Base-by-base conservation (phyloP, 179 eudicot genomes). In the Heliamphora pulchella region DNA sequence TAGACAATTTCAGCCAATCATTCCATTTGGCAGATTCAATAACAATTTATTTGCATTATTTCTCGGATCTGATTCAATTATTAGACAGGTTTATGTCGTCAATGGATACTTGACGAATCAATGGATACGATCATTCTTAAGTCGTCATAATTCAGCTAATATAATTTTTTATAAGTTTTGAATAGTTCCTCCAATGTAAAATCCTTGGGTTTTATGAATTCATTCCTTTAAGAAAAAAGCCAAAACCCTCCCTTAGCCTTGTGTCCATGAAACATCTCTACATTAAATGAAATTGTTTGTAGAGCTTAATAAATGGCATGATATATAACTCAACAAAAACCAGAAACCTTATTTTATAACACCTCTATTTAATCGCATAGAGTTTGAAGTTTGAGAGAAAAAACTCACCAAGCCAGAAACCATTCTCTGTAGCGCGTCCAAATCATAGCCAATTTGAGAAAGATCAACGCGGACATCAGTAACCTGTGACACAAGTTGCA, bases 341-440 rank as follows among this genome's bases (percentile, higher is more conserved):
- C 50, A 59, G 11, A 77, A 47, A 62, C 55, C 62, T 31, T 15
- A 75, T 44, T 54, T n/a, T 46, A 9, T 46, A n/a, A 43, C 1
- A 75, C 7, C 66, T 31, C 5, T 7, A 22, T 31, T 14, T 18
- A 6, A 22, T 1, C n/a, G 10, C n/a, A 46, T 2, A 61, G 3
- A 74, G 13, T 9, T 50, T 74, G 57, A 80, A 17, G 47, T 48
- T 65, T 43, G 4, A 64, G 54, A 76, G 78, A 59, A 53, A 57
- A 41, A 62, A 78, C 94, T 86, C 83, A 95, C 98, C 98, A 95
- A 83, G 81, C 87, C 87, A 67, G 80, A 76, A 81, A 91, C 97
- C 80, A 90, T 82, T 77, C 84, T 63, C 57, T 82, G 87, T 77
- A 95, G 82, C 48, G 73, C 80, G 81, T 90, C 86, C 88, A 95